Percentiles rank a stretch among this genome's conserved stretches.
These are phyloP conservation scores for Exophiala sideris DNA, from an alignment of 2,329 filamentous ascomycete genomes.

Conservation along the genomic window DNA sequence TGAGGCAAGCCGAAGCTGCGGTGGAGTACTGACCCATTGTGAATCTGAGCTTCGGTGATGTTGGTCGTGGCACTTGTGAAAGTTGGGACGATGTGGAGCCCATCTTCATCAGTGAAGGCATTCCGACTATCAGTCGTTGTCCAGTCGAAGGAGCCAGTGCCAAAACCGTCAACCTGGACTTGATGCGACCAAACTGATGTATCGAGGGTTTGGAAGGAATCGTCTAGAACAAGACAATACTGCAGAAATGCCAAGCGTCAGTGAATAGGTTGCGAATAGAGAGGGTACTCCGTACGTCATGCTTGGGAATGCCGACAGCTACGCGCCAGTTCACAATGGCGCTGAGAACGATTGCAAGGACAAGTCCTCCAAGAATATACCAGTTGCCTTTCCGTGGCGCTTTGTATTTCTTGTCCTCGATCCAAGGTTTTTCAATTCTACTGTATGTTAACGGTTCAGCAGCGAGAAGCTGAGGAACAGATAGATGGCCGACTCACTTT, in stretches of 20 bases:
- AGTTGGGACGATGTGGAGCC: slow-evolving; percentile 72
- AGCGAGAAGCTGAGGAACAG: slow-evolving; percentile 6
- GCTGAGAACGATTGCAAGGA: slow-evolving; percentile 18
- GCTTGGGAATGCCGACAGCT: slow-evolving; percentile 18
- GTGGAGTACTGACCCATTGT: too few relatives aligned
- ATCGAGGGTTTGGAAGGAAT: slow-evolving; percentile 57
- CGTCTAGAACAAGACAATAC: slow-evolving; percentile 67
- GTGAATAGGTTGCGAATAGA: slow-evolving; percentile 10
- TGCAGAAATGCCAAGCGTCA: too few relatives aligned
- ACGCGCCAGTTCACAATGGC: slow-evolving; percentile 19
- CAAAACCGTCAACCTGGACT: slow-evolving; percentile 48
- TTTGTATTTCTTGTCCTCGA: slow-evolving; percentile 19
- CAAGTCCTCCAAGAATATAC: slow-evolving; percentile 18
- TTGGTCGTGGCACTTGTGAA: too few relatives aligned
- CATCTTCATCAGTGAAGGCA: slow-evolving; percentile 66
- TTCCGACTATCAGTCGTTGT: slow-evolving; percentile 72
- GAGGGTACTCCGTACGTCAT: slow-evolving; percentile 17
- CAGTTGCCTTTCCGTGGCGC: slow-evolving; percentile 19
- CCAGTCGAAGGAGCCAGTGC: slow-evolving; percentile 77
- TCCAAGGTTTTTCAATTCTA: slow-evolving; percentile 20
- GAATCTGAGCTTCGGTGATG: too few relatives aligned
- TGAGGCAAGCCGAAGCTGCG: too few relatives aligned
- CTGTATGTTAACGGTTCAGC: slow-evolving; percentile 14
- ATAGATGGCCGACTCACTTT: slow-evolving; percentile 17
- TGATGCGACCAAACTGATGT: slow-evolving; percentile 64